Percentiles rank a stretch among this genome's conserved stretches.
phyloP scores from a whole-genome alignment of 2,329 filamentous ascomycete species.

The Capronia americana region DNA sequence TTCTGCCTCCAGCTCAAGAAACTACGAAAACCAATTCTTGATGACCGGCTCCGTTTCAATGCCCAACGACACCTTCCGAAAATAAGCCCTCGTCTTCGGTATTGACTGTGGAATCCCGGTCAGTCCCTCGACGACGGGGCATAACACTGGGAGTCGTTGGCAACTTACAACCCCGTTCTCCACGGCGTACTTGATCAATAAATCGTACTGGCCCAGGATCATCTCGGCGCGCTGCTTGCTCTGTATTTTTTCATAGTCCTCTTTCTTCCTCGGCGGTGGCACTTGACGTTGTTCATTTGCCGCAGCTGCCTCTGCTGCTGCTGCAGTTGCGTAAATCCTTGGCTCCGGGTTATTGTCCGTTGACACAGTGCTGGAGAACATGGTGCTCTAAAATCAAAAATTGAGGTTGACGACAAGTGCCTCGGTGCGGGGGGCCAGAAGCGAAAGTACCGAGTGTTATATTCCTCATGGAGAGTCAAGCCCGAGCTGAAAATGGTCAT shows the following conservation, averaged over 20 bases:
- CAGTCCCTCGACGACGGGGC: neutral
- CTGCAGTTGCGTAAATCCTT: neutral
- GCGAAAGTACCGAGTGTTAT: neutral
- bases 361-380: constrained; percentile 9
- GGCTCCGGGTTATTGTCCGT: neutral
- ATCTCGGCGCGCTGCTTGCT: constrained; percentile 24
- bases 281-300: neutral
- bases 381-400: neutral
- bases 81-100: constrained; percentile 37
- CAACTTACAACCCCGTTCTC: constrained; percentile 47
- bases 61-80: constrained; percentile 36
- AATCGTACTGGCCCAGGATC: constrained; percentile 28
- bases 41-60: constrained; percentile 34
- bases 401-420: neutral
- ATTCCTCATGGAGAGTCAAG: neutral
- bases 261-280: neutral
- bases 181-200: constrained; percentile 50
- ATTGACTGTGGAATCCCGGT: constrained; percentile 28
- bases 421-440: neutral
- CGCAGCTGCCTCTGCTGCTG: neutral
- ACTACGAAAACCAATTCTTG: constrained; percentile 35
- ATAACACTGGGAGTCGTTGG: neutral
- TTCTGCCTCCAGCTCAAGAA: neutral
- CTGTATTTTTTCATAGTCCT: constrained; percentile 21
- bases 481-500: neutral